Percentiles rank a stretch among this genome's conserved stretches.
Evolutionary conservation across 139 green algal species (phyloP).

Genomic region (Penium margaritaceum): DNA sequence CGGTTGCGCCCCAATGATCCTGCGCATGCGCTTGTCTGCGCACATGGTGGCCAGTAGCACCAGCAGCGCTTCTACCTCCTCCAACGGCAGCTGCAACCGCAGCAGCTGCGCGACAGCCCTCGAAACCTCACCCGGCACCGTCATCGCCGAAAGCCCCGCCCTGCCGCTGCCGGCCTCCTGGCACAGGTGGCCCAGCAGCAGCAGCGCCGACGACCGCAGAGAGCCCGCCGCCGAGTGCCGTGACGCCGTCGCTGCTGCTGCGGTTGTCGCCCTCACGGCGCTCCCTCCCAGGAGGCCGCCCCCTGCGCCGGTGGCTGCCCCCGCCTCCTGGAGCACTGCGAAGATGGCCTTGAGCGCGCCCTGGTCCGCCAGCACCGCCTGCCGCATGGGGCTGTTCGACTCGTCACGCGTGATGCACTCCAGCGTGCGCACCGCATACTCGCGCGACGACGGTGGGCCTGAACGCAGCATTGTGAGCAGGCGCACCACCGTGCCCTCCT

Average conservation of each 20-base stretch:
- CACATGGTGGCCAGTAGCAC: conserved; percentile 10
- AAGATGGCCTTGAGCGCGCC: conserved; percentile 9
- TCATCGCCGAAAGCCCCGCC: background rate
- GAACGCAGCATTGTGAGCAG: conserved; percentile 12
- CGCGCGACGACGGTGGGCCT: background rate
- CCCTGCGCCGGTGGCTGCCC: too few relatives aligned
- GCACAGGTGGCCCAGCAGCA: conserved; percentile 16
- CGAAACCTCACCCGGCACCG: background rate
- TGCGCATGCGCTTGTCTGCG: background rate
- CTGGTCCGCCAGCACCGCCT: background rate
- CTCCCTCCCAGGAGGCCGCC: too few relatives aligned
- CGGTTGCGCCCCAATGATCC: background rate
- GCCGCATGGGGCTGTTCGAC: conserved; percentile 9
- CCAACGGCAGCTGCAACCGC: background rate
- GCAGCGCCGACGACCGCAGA: background rate
- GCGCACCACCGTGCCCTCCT: background rate
- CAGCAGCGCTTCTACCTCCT: conserved; percentile 4
- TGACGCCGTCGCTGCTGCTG: too few relatives aligned
- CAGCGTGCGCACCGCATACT: conserved; percentile 23
- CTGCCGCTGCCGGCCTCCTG: background rate
- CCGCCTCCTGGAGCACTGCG: conserved; percentile 5
- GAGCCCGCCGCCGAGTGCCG: too few relatives aligned
- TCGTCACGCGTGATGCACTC: conserved; percentile 13
- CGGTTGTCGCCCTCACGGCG: background rate
- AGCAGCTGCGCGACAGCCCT: background rate